Evolutionary conservation across 2,329 filamentous ascomycete species (phyloP).

Genomic region (Fusarium pininemorale): DNA sequence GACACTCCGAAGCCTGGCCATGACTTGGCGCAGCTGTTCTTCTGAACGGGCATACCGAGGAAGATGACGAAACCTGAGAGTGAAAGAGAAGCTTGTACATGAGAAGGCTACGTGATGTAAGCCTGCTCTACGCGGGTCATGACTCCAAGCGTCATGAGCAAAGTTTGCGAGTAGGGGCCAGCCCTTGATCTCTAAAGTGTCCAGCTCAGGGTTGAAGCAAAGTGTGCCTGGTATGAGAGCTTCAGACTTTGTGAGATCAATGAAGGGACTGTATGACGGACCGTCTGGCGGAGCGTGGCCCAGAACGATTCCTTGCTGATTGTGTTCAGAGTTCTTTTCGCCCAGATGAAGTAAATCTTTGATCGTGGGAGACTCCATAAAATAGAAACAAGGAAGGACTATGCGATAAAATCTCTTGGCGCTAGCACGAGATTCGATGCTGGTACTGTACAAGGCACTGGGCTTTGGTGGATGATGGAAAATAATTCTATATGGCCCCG

Average conservation of each 20-base stretch:
- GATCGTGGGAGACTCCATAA: not conserved
- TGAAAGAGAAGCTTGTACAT: too few relatives aligned
- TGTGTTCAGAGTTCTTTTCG: not conserved
- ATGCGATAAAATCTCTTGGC: not conserved
- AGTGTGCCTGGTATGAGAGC: not conserved
- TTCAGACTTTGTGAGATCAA: too few relatives aligned
- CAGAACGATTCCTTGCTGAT: not conserved
- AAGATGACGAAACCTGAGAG: not conserved
- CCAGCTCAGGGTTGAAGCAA: not conserved
- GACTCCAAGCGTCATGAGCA: not conserved
- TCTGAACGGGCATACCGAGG: not conserved
- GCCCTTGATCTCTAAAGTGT: not conserved
- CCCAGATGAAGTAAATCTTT: too few relatives aligned
- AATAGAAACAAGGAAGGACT: not conserved
- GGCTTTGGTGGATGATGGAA: not conserved
- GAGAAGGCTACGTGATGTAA: not conserved
- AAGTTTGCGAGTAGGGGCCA: not conserved
- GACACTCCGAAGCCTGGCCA: not conserved
- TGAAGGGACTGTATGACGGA: too few relatives aligned
- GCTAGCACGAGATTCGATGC: not conserved
- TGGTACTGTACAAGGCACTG: not conserved
- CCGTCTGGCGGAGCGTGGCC: not conserved
- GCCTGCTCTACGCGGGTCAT: not conserved
- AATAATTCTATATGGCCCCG: accelerated
- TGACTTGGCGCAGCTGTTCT: not conserved